Base-by-base conservation (phyloP, 768 basidiomycete species). In the Crassisporium funariophilum region DNA sequence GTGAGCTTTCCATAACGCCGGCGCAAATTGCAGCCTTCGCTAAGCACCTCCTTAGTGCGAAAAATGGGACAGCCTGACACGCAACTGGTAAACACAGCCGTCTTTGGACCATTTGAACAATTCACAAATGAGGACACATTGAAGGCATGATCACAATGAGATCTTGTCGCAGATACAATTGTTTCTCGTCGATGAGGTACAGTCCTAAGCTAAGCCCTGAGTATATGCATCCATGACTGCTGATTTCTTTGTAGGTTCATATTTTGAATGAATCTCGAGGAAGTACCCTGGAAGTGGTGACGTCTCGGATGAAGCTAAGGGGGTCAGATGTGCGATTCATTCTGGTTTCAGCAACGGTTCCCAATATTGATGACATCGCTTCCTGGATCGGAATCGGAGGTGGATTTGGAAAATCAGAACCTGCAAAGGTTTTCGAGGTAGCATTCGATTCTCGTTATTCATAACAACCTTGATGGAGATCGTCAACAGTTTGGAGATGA, bases 31-130 rank as follows among this genome's bases (percentile, higher is more conserved):
- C 10, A 13, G 19, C 38, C 21, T 27, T 21, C 15, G 42, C n/a
- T 37, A 19, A 25, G 29, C 6, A 15, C 23, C 22, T 12, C 7
- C 35, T 11, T 27, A 93, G 88, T 91, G 89, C 2, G 95, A 99
- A 68, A 99, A 99, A 67, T 95, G 92, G 88, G 95, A 98, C 56
- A 88, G 90, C 39, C 67, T 99, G 46, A 98, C 95, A 5, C 76
- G 95, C 35, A 88, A 83, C 57, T 95, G 88, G 91, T 89, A 50
- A 36, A 35, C 25, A 29, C 15, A 13, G 13, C 38, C 33, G 10
- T 42, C 9, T 17, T 33, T 31, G 41, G n/a, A 44, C 16, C 37
- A 6, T 29, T 3, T n/a, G n/a, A 11, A 49, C 22, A 17, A 19
- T 46, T 8, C 11, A 19, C 13, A 31, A 25, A 31, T 23, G 16